A percentile compares a stretch with the other conserved stretches of the same genome.
phyloP scores from a whole-genome alignment of 108 stramenopile species.

The Nannochloropsis oceanica region DNA sequence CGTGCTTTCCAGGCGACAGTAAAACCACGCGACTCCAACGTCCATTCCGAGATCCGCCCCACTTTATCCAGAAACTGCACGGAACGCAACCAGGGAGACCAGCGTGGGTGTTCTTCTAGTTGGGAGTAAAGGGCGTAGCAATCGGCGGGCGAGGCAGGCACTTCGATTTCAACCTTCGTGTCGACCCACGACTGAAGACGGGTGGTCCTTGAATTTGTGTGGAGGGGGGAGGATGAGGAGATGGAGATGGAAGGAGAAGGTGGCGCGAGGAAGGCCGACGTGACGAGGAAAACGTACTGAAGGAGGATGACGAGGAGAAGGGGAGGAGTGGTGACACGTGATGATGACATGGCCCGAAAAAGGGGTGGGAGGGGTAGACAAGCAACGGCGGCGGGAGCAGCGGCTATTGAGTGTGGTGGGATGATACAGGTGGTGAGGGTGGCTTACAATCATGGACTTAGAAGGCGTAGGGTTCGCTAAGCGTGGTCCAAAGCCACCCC shows the following conservation, averaged over 20 bases:
- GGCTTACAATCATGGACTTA: too few relatives aligned
- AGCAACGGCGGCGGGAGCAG: too few relatives aligned
- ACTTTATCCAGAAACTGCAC: neutral
- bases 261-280: neutral
- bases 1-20: neutral
- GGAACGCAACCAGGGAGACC: neutral
- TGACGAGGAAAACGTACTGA: neutral
- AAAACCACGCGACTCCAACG: neutral
- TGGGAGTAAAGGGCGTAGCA: slow-evolving; percentile 1
- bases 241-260: neutral
- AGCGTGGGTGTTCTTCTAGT: neutral
- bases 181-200: neutral
- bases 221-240: neutral
- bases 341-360: too few relatives aligned
- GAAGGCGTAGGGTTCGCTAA: too few relatives aligned
- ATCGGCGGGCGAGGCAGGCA: neutral
- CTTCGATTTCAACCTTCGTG: neutral
- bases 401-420: too few relatives aligned
- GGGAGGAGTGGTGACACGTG: neutral
- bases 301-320: neutral
- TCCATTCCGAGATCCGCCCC: neutral
- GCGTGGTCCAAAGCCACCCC: too few relatives aligned
- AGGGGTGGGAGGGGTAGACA: too few relatives aligned
- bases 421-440: too few relatives aligned
- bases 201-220: neutral